Percentiles rank a stretch among this genome's conserved stretches.
These are phyloP conservation scores for Epichloe gansuensis DNA, from an alignment of 2,329 filamentous ascomycete species.

Conservation along the genomic window DNA sequence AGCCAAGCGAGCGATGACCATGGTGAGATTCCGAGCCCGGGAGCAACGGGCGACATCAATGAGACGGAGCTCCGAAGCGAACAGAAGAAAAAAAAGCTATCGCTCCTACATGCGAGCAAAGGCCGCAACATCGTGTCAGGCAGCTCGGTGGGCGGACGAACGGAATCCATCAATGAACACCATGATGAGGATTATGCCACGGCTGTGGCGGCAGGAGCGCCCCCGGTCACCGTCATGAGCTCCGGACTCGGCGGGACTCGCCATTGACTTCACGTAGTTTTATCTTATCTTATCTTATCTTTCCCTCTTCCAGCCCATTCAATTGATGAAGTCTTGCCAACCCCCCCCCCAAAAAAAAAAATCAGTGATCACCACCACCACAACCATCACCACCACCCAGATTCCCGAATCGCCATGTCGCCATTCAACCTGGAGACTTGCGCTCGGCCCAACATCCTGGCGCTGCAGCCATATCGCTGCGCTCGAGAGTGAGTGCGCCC, in stretches of 20 bases:
- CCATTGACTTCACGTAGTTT: background rate
- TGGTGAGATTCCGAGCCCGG: background rate
- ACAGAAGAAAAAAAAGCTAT: background rate
- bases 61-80: background rate
- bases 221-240: background rate
- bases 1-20: slow-evolving; percentile 3
- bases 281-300: background rate
- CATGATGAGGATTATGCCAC: background rate
- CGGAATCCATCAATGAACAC: background rate
- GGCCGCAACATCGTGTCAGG: background rate
- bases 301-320: background rate
- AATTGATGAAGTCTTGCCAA: background rate
- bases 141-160: background rate
- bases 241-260: background rate
- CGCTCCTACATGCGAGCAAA: slow-evolving; percentile 1
- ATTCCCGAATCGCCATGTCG: slow-evolving; percentile 29
- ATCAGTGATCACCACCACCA: no score
- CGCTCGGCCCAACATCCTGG: slow-evolving; percentile 63
- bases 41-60: background rate
- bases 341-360: no score
- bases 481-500: slow-evolving; percentile 56
- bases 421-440: slow-evolving; percentile 63
- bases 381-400: background rate
- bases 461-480: slow-evolving; percentile 67
- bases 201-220: background rate